A percentile compares a stretch with the other conserved stretches of the same genome.
Conservation (phyloP, 2,329 filamentous ascomycete species). For the Fusarium penzigii region DNA sequence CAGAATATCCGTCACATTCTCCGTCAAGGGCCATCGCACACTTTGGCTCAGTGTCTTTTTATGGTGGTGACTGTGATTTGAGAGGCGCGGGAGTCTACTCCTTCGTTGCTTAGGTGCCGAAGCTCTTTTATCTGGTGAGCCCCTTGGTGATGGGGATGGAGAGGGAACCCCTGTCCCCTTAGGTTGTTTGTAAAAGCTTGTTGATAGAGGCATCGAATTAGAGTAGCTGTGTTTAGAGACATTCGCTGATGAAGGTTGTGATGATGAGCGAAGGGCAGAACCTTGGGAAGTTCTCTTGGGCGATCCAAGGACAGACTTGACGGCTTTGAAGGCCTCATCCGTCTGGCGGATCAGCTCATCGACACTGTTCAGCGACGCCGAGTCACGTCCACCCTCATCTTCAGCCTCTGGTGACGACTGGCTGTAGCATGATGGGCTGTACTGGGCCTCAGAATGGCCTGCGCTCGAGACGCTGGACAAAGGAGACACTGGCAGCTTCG, state of each 20-base stretch:
- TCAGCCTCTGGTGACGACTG: constrained; percentile 13
- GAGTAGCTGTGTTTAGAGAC: constrained; percentile 17
- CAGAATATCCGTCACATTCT: constrained; percentile 59
- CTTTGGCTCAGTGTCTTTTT: constrained; percentile 20
- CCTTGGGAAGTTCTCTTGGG: constrained; percentile 23
- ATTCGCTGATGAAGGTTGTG: constrained; percentile 19
- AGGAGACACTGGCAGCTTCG: constrained; percentile 20
- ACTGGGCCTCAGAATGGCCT: constrained; percentile 11
- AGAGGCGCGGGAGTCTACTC: constrained; percentile 34
- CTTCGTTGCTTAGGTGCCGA: constrained; percentile 45
- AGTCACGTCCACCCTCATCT: constrained; percentile 2
- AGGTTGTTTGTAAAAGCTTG: constrained; percentile 16
- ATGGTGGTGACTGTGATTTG: constrained; percentile 5
- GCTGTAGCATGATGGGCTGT: constrained; percentile 8
- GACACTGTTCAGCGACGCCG: constrained; percentile 38
- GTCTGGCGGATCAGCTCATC: constrained; percentile 50
- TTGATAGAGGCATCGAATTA: constrained; percentile 26
- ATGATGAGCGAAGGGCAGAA: constrained; percentile 11
- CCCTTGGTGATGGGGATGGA: constrained; percentile 11
- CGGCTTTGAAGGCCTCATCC: constrained; percentile 51
- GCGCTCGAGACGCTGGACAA: constrained; percentile 21
- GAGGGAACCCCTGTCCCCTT: constrained; percentile 11
- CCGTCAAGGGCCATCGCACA: constrained; percentile 54
- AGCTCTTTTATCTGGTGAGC: constrained; percentile 26
- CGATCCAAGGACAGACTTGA: constrained; percentile 43